Base-by-base conservation (phyloP, 176 grass and related monocot species). In the Lolium multiflorum region DNA sequence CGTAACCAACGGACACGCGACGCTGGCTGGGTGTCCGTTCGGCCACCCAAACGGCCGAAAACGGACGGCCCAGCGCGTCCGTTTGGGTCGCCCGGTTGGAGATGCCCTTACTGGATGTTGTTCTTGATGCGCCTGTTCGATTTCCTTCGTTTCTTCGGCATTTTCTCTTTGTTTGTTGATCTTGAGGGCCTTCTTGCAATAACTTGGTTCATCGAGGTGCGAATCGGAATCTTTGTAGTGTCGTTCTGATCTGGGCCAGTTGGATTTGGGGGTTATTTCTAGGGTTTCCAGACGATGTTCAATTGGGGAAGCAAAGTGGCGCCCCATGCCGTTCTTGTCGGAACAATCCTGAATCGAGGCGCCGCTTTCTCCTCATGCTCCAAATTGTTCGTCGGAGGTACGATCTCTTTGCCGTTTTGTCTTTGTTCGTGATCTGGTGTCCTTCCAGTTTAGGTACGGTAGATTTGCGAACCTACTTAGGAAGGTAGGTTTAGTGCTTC, bases 351-450 rank as follows among this genome's bases (percentile, higher is more conserved):
- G 13, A 22, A 38, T 73, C 71, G 71, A 9, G 71, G 14, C 1
- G 61, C 83, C 3, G 66, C 24, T 38, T 89, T 39, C 38, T 85
- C 68, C 0, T 46, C 37, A 21, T 51, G 46, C 25, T 82, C 76
- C 69, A 89, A 84, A 3, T 11, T 94, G 18, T 94, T 94, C 44
- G 63, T 94, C 5, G 89, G 86, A 9, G 89, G 92, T 91, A 73
- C 38, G 2, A 65, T 8, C 41, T 7, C 8, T 1, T 18, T 7
- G 47, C 48, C 48, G 11, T 50, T n/a, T 60, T 37, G 16, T 50
- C 18, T 69, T 25, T 1, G 71, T 74, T 74, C 7, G 20, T 2
- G 25, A 22, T 14, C 39, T 65, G 72, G 13, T 50, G 55, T 31
- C 28, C 14, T 49, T 74, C 21, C 71, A 17, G 4, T 17, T 55